Evolutionary conservation across 768 basidiomycete species (phyloP).

Genomic region (Podaxis rugospora): DNA sequence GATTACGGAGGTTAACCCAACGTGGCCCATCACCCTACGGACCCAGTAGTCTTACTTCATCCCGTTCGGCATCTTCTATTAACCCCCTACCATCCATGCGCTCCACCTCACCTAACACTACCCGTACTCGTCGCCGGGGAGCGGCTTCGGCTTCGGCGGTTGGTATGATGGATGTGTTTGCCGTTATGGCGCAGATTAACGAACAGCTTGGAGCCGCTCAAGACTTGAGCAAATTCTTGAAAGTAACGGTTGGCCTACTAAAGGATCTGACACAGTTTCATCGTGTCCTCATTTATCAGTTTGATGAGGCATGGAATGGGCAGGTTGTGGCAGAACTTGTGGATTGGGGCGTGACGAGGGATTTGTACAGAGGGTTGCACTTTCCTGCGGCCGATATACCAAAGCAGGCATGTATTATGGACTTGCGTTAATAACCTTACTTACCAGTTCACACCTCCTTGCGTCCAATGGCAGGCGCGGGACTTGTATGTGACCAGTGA

Average conservation of each 20-base stretch:
- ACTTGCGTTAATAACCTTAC: not conserved
- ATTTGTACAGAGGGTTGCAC: constrained; percentile 68
- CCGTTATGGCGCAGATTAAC: constrained; percentile 74
- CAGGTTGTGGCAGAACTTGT: constrained; percentile 76
- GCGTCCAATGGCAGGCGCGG: constrained; percentile 41
- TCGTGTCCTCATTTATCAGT: constrained; percentile 78
- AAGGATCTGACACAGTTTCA: constrained; percentile 83
- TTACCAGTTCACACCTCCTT: not conserved
- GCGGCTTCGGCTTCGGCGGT: constrained; percentile 23
- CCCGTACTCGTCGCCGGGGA: constrained; percentile 13
- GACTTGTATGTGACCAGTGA: constrained; percentile 64
- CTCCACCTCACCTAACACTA: constrained; percentile 5
- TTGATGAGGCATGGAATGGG: constrained; percentile 78
- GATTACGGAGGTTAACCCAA: constrained; percentile 48
- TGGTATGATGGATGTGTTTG: constrained; percentile 78
- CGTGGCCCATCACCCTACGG: constrained; percentile 8
- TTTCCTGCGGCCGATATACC: constrained; percentile 71
- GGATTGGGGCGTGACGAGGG: constrained; percentile 71
- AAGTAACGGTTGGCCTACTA: constrained; percentile 65
- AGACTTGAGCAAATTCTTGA: constrained; percentile 64
- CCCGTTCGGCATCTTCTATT: not conserved
- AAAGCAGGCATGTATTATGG: constrained; percentile 41
- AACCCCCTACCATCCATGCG: not conserved
- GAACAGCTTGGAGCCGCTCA: constrained; percentile 68
- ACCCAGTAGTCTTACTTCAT: not conserved